A percentile compares a stretch with the other conserved stretches of the same genome.
Evolutionary conservation across 441 rosid genomes (phyloP).

Genomic region (Manihot esculenta): DNA sequence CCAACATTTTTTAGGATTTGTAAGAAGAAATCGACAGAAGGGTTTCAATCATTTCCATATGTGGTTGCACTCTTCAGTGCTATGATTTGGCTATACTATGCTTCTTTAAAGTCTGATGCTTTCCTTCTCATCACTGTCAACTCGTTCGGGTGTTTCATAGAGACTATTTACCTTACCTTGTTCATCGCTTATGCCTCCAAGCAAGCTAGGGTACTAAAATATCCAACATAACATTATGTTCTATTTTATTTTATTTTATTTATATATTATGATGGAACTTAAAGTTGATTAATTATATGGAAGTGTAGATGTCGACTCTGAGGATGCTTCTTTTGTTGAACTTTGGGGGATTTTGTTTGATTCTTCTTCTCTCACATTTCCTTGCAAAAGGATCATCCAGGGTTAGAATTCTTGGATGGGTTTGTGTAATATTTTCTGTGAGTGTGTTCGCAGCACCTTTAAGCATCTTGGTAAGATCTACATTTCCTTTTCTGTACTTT

Average conservation of each 20-base stretch:
- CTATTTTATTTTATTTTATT: too few species aligned
- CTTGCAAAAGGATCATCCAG: slow-evolving; percentile 26
- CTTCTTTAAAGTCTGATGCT: slow-evolving; percentile 47
- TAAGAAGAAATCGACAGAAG: slow-evolving; percentile 70
- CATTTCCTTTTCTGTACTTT: neutral
- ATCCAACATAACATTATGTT: too few species aligned
- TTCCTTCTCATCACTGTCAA: slow-evolving; percentile 76
- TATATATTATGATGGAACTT: neutral
- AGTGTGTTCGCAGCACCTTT: slow-evolving; percentile 80
- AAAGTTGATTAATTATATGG: neutral
- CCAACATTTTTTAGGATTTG: slow-evolving; percentile 67
- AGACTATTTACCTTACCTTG: slow-evolving; percentile 56
- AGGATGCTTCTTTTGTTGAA: slow-evolving; percentile 49
- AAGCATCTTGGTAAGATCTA: slow-evolving; percentile 55
- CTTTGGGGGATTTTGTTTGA: slow-evolving; percentile 46
- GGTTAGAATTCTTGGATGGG: slow-evolving; percentile 65
- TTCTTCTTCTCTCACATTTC: slow-evolving; percentile 47
- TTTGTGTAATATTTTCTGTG: slow-evolving; percentile 57
- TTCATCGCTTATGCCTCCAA: slow-evolving; percentile 55
- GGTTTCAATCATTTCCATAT: slow-evolving; percentile 79
- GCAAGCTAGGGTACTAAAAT: slow-evolving; percentile 45
- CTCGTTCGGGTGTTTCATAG: slow-evolving; percentile 65
- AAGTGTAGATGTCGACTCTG: slow-evolving; percentile 54
- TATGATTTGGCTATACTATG: slow-evolving; percentile 83
- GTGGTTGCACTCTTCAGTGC: slow-evolving; percentile 73